Conservation (phyloP, 2,329 filamentous ascomycete genomes). For the Cordyceps fumosorosea region DNA sequence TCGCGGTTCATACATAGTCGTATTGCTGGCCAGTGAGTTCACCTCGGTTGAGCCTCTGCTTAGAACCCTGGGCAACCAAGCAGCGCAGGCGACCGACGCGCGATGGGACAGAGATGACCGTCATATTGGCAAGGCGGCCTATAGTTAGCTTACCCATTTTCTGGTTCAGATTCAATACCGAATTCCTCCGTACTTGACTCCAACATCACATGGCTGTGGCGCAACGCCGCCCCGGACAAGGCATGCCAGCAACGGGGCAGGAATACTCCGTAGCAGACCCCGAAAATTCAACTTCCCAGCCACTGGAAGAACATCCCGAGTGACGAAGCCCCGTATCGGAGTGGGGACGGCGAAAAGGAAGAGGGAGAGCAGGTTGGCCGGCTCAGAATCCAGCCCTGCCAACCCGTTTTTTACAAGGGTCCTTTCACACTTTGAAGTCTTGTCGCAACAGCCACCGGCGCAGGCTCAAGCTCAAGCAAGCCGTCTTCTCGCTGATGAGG, state of each 20-base stretch:
- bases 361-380: not conserved
- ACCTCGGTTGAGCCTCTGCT: not conserved
- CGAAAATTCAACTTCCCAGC: too few relatives aligned
- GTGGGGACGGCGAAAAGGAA: not conserved
- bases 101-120: not conserved
- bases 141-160: not conserved
- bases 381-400: slow-evolving; percentile 9
- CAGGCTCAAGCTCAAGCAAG: slow-evolving; percentile 4
- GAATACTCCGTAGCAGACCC: too few relatives aligned
- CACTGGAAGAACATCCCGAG: too few relatives aligned
- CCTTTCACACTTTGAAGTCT: not conserved
- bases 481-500: not conserved
- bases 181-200: not conserved
- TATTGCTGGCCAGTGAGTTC: too few relatives aligned
- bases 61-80: not conserved
- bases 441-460: slow-evolving; percentile 7
- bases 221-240: not conserved
- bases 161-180: not conserved
- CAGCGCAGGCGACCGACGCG: not conserved
- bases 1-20: too few relatives aligned
- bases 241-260: not conserved
- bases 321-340: not conserved
- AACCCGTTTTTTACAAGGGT: not conserved
- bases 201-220: not conserved
- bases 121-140: not conserved